Conservation (phyloP, 1,139 yeast species). For the Candida tunisiensis region DNA sequence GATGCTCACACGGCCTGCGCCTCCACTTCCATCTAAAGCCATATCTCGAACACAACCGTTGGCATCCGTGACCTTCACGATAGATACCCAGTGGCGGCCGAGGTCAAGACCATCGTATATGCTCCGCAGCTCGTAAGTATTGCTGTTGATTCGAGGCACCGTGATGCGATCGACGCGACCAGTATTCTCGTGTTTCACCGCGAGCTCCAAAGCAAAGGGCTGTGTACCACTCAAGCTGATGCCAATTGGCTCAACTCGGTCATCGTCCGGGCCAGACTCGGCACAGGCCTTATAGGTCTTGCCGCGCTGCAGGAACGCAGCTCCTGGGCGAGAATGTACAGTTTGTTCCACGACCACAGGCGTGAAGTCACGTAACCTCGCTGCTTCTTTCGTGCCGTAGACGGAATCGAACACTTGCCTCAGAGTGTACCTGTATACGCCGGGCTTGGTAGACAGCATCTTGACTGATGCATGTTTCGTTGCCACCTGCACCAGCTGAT, state of each 20-base stretch:
- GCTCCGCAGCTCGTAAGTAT: constrained; percentile 21
- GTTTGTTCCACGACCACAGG: constrained; percentile 36
- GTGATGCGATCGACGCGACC: constrained; percentile 25
- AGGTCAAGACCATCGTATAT: constrained; percentile 29
- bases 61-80: constrained; percentile 43
- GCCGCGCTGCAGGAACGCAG: constrained; percentile 30
- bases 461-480: constrained; percentile 32
- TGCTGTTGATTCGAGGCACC: constrained; percentile 11
- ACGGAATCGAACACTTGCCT: constrained; percentile 48
- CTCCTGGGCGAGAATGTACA: constrained; percentile 45
- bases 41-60: constrained; percentile 45
- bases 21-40: constrained; percentile 11
- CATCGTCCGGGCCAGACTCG: constrained; percentile 11
- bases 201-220: constrained; percentile 45
- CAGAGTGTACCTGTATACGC: constrained; percentile 45
- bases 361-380: constrained; percentile 16
- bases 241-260: constrained; percentile 33
- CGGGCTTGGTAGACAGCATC: constrained; percentile 24
- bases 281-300: constrained; percentile 38
- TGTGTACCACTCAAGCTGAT: constrained; percentile 38
- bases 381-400: constrained; percentile 32
- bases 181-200: constrained; percentile 35
- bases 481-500: constrained; percentile 29
- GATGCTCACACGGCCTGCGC: constrained; percentile 21
- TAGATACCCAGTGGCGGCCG: constrained; percentile 40